phyloP scores from a whole-genome alignment of 1,284 basidiomycete genomes.

The Rhodotorula sp. region DNA sequence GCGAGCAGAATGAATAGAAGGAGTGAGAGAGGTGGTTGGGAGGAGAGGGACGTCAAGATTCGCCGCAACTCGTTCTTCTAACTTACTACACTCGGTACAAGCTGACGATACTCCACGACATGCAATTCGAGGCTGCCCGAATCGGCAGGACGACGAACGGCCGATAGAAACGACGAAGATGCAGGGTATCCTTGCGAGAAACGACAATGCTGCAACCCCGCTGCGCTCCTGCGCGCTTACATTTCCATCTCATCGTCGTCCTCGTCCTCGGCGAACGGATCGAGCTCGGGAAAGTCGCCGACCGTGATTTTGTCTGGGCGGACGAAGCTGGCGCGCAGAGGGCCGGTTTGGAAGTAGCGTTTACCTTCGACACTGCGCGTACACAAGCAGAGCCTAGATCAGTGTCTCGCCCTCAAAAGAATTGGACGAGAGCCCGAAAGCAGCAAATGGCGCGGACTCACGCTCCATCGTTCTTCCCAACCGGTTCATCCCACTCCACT shows the following conservation, averaged over 20 bases:
- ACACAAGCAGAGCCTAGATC: background rate
- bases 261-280: conserved; percentile 61
- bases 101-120: too few relatives aligned
- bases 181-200: background rate
- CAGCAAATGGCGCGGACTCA: conserved; percentile 54
- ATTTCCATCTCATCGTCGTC: conserved; percentile 66
- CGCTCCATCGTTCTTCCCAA: conserved; percentile 94
- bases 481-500: conserved; percentile 91
- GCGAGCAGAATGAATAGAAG: too few relatives aligned
- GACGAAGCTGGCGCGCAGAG: conserved; percentile 82
- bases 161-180: too few relatives aligned
- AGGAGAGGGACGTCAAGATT: too few relatives aligned
- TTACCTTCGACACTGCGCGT: conserved; percentile 73
- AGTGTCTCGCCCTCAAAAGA: too few relatives aligned
- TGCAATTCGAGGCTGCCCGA: too few relatives aligned
- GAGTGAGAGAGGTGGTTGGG: too few relatives aligned
- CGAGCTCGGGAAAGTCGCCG: conserved; percentile 82
- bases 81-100: too few relatives aligned
- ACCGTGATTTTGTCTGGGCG: conserved; percentile 76
- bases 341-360: conserved; percentile 75
- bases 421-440: background rate
- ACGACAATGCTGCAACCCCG: background rate
- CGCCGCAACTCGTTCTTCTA: too few relatives aligned
- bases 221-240: background rate
- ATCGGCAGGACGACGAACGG: too few relatives aligned